Evolutionary conservation across 2,329 filamentous ascomycete species (phyloP).

Genomic region (Penicillium sp.): DNA sequence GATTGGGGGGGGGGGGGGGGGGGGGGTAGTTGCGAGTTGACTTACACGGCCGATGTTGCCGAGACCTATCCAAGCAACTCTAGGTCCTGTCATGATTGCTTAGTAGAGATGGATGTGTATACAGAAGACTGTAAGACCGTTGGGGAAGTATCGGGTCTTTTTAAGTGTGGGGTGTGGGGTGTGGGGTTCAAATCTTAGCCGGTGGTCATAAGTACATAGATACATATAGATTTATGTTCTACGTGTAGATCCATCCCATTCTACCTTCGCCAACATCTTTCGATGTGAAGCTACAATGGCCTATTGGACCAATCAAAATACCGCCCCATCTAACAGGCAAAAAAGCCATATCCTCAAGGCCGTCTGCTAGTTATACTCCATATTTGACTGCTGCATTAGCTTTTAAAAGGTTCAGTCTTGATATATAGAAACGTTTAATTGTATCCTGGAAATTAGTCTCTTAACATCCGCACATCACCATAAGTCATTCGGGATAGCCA

Average conservation of each 20-base stretch:
- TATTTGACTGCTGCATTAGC: too few species aligned
- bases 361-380: too few species aligned
- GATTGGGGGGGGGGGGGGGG: neutral
- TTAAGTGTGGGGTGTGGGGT: slow-evolving; percentile 19
- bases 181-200: slow-evolving; percentile 17
- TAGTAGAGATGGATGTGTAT: neutral
- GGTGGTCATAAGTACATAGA: neutral
- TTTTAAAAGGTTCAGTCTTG: neutral
- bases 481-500: neutral
- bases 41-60: slow-evolving; percentile 83
- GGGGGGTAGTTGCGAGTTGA: slow-evolving; percentile 13
- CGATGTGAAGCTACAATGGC: neutral
- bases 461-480: neutral
- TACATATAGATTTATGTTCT: too few species aligned
- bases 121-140: neutral
- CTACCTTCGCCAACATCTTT: neutral
- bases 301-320: neutral
- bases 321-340: neutral
- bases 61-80: slow-evolving; percentile 75
- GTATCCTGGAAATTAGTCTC: neutral
- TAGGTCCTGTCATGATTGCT: slow-evolving; percentile 37
- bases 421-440: neutral
- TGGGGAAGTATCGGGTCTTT: neutral
- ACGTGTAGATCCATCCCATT: neutral
- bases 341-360: neutral